Evolutionary conservation across 768 basidiomycete species (phyloP).

Genomic region (Tulasnella sp.): DNA sequence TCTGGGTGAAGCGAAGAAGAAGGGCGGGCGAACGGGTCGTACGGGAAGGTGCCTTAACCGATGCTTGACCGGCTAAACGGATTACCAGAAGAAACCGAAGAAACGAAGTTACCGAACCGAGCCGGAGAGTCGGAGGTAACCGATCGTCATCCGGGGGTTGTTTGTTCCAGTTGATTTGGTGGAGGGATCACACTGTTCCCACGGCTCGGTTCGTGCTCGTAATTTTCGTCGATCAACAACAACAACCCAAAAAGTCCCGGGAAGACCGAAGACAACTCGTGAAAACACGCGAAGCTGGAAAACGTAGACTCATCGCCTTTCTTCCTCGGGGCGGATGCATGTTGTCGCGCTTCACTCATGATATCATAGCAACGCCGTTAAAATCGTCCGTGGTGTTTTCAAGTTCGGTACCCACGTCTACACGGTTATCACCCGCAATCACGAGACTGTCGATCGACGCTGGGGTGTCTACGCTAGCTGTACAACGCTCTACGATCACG

Average conservation of each 20-base stretch:
- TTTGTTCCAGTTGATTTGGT: not conserved
- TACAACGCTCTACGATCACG: not conserved
- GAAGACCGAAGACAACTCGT: not conserved
- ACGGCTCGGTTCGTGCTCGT: not conserved
- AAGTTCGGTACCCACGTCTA: not conserved
- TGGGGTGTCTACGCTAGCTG: not conserved
- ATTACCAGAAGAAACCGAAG: not conserved
- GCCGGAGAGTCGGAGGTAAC: too few relatives aligned
- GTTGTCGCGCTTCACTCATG: constrained; percentile 11
- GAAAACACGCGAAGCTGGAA: not conserved
- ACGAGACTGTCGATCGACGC: not conserved
- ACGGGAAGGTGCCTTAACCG: constrained; percentile 14
- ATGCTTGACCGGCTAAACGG: not conserved
- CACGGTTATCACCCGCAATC: not conserved
- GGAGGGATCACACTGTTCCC: not conserved
- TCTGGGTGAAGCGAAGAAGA: not conserved
- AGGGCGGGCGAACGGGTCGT: not conserved
- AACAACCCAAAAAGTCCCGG: not conserved
- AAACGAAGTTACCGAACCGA: not conserved
- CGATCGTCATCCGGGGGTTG: not conserved
- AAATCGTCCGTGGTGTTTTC: not conserved
- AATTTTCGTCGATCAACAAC: not conserved
- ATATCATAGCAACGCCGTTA: not conserved
- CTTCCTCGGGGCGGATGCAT: not conserved
- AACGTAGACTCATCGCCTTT: not conserved